Evolutionary conservation across 2,329 filamentous ascomycete genomes (phyloP).

Genomic region (Davidsoniella eucalypti): DNA sequence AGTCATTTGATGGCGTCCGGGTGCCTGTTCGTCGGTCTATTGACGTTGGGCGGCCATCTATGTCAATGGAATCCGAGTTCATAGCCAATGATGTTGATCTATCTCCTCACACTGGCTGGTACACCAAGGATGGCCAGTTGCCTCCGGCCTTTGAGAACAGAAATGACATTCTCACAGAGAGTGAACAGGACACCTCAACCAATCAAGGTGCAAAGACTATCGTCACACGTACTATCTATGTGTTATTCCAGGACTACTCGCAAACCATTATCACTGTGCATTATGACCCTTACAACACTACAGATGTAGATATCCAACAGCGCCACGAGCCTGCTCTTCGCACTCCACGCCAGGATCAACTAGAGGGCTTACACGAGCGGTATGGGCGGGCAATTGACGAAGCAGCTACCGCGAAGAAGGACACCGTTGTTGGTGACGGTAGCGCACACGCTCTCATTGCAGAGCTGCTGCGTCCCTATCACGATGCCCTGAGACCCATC

Average conservation of each 20-base stretch:
- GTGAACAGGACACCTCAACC: slow-evolving; percentile 57
- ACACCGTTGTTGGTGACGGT: slow-evolving; percentile 70
- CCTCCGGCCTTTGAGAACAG: slow-evolving; percentile 71
- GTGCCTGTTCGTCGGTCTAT: slow-evolving; percentile 44
- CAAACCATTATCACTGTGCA: slow-evolving; percentile 74
- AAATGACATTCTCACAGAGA: slow-evolving; percentile 67
- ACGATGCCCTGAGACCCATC: slow-evolving; percentile 62
- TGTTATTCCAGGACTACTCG: slow-evolving; percentile 93
- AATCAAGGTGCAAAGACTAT: slow-evolving; percentile 54
- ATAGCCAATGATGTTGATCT: slow-evolving; percentile 83
- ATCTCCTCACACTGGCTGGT: slow-evolving; percentile 62
- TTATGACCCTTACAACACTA: slow-evolving; percentile 59
- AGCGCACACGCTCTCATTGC: slow-evolving; percentile 61
- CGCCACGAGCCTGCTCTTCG: slow-evolving; percentile 72
- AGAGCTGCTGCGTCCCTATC: slow-evolving; percentile 59
- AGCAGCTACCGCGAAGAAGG: slow-evolving; percentile 54
- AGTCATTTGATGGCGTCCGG: slow-evolving; percentile 45
- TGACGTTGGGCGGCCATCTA: slow-evolving; percentile 56
- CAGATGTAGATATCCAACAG: slow-evolving; percentile 64
- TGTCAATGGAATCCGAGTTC: slow-evolving; percentile 57
- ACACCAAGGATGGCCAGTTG: slow-evolving; percentile 62
- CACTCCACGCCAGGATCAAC: slow-evolving; percentile 74
- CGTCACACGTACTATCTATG: slow-evolving; percentile 63
- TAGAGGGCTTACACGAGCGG: slow-evolving; percentile 68
- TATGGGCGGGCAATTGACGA: slow-evolving; percentile 68